Conservation (phyloP, 2,329 filamentous ascomycete genomes). For the Elsinoe batatas region DNA sequence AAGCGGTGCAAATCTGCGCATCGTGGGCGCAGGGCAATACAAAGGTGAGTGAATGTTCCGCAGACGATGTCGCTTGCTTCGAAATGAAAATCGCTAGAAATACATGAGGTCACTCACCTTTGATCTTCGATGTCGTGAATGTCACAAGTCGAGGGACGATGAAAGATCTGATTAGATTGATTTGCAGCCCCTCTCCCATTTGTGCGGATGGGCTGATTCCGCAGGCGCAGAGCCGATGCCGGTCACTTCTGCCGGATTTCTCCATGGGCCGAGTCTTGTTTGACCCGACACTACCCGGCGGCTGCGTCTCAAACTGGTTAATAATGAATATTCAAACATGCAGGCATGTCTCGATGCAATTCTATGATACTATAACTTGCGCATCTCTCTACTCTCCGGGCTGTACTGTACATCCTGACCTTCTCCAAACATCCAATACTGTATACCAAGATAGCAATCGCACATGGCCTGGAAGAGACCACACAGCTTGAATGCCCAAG, state of each 20-base stretch:
- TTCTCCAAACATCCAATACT: slow-evolving; percentile 62
- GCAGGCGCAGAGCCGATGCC: background rate
- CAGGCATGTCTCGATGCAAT: background rate
- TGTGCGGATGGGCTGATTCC: slow-evolving; percentile 9
- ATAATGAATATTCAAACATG: background rate
- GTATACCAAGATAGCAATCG: slow-evolving; percentile 62
- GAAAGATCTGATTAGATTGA: slow-evolving; percentile 15
- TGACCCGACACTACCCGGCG: background rate
- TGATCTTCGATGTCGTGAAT: background rate
- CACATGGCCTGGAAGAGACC: slow-evolving; percentile 72
- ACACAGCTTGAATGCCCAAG: slow-evolving; percentile 71
- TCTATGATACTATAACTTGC: background rate
- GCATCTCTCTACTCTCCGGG: slow-evolving; percentile 14
- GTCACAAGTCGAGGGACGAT: slow-evolving; percentile 5
- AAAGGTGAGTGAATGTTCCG: background rate
- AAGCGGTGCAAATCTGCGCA: background rate
- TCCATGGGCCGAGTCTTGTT: background rate
- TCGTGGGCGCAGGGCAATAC: background rate
- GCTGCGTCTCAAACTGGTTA: background rate
- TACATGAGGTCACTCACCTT: background rate
- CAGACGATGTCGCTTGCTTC: background rate
- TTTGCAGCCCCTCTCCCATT: background rate
- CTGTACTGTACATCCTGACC: slow-evolving; percentile 27
- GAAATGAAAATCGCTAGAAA: background rate
- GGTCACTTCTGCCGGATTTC: background rate